Base-by-base conservation (phyloP, 768 basidiomycete species). In the Austroboletus eburneus region DNA sequence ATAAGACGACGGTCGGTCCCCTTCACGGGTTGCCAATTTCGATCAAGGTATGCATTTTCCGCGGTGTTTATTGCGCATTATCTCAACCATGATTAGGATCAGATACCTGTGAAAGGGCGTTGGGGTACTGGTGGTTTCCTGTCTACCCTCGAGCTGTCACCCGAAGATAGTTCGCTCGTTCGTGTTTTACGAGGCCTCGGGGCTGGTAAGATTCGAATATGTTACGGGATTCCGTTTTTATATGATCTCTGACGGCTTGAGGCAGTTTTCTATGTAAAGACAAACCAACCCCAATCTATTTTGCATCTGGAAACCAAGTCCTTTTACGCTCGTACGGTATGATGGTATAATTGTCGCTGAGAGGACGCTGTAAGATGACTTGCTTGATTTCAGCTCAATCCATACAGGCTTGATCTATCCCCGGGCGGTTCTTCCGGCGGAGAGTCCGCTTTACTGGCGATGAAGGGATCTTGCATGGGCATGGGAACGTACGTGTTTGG, bases 361-460 rank as follows among this genome's bases (percentile, higher is more conserved):
- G 1, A 3, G 16, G 18, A n/a, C 30, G 17, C 7, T 0, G 2
- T 14, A 23, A 16, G 10, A 13, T 52, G 7, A 48, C 37, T 17
- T 25, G n/a, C 37, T 17, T 25, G n/a, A 20, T 39, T 39, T 34
- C 63, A 76, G 37, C 55, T 66, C 24, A 91, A 92, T 57, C 90
- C 91, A 0, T 74, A 73, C 63, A 91, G 91, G 57, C 77, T 83
- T 14, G 72, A 73, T 17, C 72, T 90, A 36, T 89, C 85, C 4
- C 66, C 75, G 5, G 91, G 91, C 14, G 91, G 91, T 0, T 92
- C 89, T 1, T 87, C 85, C 3, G 91, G 92, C 5, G 91, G 91
- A 25, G 92, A 93, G 69, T 86, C 85, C 24, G 88, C 90, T 0
- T 74, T 93, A 3, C 63, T 93, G 32, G 83, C 56, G 37, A 52